Conservation (phyloP, 768 basidiomycete genomes). For the Arthromyces matolae region DNA sequence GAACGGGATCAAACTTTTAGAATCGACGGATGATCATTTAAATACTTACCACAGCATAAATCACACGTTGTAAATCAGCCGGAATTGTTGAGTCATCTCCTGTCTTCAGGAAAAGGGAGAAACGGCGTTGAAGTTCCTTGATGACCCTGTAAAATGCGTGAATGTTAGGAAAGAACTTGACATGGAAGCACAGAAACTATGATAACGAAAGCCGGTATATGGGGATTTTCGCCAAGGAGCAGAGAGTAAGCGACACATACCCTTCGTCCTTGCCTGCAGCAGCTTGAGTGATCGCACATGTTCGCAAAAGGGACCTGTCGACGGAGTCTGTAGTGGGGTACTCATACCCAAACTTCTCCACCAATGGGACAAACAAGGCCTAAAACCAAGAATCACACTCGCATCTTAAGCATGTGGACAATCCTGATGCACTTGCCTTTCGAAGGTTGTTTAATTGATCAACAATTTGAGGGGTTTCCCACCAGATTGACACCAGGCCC, state of each 20-base stretch:
- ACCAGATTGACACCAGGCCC: slow-evolving; percentile 67
- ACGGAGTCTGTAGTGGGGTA: slow-evolving; percentile 61
- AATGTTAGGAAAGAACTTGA: not conserved
- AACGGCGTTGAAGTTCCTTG: slow-evolving; percentile 66
- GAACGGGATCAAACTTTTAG: slow-evolving; percentile 3
- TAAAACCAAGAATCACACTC: slow-evolving; percentile 22
- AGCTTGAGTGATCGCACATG: slow-evolving; percentile 62
- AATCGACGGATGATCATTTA: not conserved
- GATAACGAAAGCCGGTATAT: not conserved
- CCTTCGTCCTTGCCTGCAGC: slow-evolving; percentile 22
- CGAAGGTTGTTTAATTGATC: slow-evolving; percentile 58
- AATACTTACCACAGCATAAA: slow-evolving; percentile 47
- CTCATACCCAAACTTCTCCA: slow-evolving; percentile 75
- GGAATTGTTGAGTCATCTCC: slow-evolving; percentile 78
- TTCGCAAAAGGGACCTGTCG: slow-evolving; percentile 70
- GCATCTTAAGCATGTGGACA: not conserved
- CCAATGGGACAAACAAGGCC: slow-evolving; percentile 71
- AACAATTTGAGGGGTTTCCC: slow-evolving; percentile 64
- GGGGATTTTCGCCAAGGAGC: not conserved
- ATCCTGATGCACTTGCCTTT: slow-evolving; percentile 43
- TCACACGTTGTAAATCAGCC: slow-evolving; percentile 64
- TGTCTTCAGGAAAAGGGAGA: slow-evolving; percentile 64
- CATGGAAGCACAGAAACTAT: not conserved
- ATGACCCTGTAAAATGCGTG: slow-evolving; percentile 51
- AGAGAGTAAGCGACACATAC: slow-evolving; percentile 15